A percentile compares a stretch with the other conserved stretches of the same genome.
phyloP scores from a whole-genome alignment of 2,329 filamentous ascomycete genomes.

The Trichoderma afroharzianum region DNA sequence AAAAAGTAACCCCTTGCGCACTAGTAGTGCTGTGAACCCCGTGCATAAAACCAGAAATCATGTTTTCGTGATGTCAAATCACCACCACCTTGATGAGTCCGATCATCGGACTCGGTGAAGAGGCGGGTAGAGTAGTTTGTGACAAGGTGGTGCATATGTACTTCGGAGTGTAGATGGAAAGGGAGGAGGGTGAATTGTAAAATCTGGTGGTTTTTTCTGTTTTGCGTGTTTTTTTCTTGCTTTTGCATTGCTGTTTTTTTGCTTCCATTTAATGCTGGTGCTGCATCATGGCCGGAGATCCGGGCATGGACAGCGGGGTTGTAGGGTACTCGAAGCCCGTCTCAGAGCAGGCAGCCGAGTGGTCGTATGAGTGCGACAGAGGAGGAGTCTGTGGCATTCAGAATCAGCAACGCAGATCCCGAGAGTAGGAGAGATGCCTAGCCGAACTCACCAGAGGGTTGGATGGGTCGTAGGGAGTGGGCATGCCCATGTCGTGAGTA shows the following conservation, averaged over 20 bases:
- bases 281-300: constrained; percentile 55
- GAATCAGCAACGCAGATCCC: constrained; percentile 48
- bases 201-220: background rate
- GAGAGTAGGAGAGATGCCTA: constrained; percentile 40
- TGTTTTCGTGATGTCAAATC: constrained; percentile 13
- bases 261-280: constrained; percentile 10
- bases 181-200: background rate
- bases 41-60: constrained; percentile 8
- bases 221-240: background rate
- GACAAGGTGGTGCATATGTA: background rate
- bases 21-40: background rate
- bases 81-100: background rate
- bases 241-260: background rate
- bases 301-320: constrained; percentile 71
- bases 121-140: background rate
- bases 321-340: constrained; percentile 62
- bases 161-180: constrained; percentile 4
- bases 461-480: constrained; percentile 62
- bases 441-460: constrained; percentile 69
- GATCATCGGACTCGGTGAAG: background rate
- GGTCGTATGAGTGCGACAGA: constrained; percentile 69
- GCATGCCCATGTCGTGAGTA: constrained; percentile 59
- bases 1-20: background rate
- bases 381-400: constrained; percentile 64
- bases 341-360: constrained; percentile 61